A percentile compares a stretch with the other conserved stretches of the same genome.
phyloP scores from a whole-genome alignment of 1,284 basidiomycete genomes.

The Ceratobasidium sp. region DNA sequence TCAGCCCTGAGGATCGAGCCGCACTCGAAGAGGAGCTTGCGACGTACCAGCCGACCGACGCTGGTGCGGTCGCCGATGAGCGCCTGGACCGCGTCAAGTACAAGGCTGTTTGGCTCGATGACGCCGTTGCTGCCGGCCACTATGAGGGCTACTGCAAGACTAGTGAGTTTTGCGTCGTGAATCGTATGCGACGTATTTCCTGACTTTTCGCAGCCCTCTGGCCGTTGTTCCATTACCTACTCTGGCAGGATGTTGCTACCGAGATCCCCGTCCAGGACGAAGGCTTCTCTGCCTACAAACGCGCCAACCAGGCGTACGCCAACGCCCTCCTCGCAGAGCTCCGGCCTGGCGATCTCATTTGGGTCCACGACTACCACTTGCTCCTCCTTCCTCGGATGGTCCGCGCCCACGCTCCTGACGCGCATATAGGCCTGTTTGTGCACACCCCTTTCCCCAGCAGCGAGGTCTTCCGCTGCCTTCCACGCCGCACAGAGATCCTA shows the following conservation, averaged over 20 bases:
- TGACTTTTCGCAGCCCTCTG: conserved; percentile 71
- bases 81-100: conserved; percentile 67
- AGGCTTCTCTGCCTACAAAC: conserved; percentile 83
- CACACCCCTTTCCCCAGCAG: conserved; percentile 98
- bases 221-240: conserved; percentile 98
- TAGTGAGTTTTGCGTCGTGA: conserved; percentile 61
- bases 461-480: conserved; percentile 94
- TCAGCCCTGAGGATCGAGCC: conserved; percentile 65
- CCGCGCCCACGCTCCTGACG: conserved; percentile 70
- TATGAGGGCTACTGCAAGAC: conserved; percentile 99
- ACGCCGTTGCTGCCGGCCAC: conserved; percentile 88
- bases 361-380: conserved; percentile 74
- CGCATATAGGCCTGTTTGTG: conserved; percentile 89
- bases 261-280: conserved; percentile 82
- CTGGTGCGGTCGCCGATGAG: conserved; percentile 56
- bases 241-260: conserved; percentile 93
- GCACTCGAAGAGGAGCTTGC: conserved; percentile 67
- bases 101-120: conserved; percentile 91
- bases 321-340: conserved; percentile 76
- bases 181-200: conserved; percentile 10
- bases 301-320: conserved; percentile 88
- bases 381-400: conserved; percentile 65
- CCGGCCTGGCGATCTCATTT: conserved; percentile 86
- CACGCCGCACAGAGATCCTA: conserved; percentile 88
- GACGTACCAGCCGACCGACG: conserved; percentile 64